Base-by-base conservation (phyloP, 495 filamentous ascomycete species). In the Talaromyces wortmannii region DNA sequence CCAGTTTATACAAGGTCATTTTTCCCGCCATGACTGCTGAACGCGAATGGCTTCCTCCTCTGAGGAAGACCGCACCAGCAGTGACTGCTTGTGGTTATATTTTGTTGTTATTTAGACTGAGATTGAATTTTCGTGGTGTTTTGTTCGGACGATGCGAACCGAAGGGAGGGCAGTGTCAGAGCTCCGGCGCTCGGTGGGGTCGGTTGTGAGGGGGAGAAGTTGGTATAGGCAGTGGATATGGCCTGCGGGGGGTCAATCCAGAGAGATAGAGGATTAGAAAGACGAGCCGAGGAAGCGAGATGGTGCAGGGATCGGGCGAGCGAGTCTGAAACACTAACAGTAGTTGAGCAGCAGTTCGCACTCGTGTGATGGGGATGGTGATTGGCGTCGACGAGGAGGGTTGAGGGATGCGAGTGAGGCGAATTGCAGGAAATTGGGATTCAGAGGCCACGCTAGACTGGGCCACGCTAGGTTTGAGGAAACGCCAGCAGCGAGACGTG, bases 1-100 rank as follows among this genome's bases (percentile, higher is more conserved):
- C 94, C 82, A 98, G 75, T 73, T 97, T 98, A 76, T 97, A 96
- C 67, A 97, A 76, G 64, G 91, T 95, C 92, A 96, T 96, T 80
- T 94, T 87, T 50, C 83, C 83, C 63, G 84, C 76, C 83, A 88
- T 87, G 64, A 51, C 58, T 48, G 54, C 31, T 45, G 31, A 7
- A 15, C 8, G 33, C 23, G 23, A 23, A 23, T 23, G 23, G 23
- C 23, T 23, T 30, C 46, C 30, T 40, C 18, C 31, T 12, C 45
- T n/a, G 13, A 31, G 17, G 8, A 49, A 16, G 44, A 31, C 16
- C 8, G 15, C 15, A 18, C 8, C n/a, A 29, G 45, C 16, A 30
- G 15, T 6, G 15, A 2, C 2, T 8, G 15, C 45, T 48, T 48
- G 8, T 48, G 7, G 8, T 3, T 48, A 11, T 15, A 11, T 48